phyloP scores from a whole-genome alignment of 2,329 filamentous ascomycete species.

The Verticillium tricorpus region DNA sequence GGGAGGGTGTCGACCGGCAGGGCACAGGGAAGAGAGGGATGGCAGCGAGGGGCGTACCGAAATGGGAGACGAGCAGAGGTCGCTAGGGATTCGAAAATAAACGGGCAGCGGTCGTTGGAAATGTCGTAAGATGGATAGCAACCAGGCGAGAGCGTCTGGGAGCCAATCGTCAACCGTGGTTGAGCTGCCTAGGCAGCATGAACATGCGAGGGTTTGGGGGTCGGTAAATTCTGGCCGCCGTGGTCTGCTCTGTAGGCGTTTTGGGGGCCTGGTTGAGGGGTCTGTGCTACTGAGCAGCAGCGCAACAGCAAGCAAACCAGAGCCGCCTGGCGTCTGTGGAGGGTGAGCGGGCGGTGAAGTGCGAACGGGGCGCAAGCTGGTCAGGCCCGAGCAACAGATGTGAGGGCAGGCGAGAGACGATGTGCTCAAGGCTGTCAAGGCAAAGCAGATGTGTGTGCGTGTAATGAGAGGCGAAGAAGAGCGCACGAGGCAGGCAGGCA shows the following conservation, averaged over 20 bases:
- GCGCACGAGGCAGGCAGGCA: background rate
- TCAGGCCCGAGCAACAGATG: background rate
- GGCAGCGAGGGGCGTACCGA: background rate
- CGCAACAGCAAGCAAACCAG: background rate
- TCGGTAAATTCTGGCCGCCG: background rate
- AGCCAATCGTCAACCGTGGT: constrained; percentile 5
- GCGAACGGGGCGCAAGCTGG: background rate
- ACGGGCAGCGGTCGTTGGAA: background rate
- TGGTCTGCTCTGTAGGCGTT: background rate
- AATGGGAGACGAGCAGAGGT: background rate
- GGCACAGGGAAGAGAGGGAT: background rate
- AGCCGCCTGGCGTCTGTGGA: background rate
- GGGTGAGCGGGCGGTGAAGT: background rate
- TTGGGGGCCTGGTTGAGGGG: no score
- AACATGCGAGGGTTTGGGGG: background rate
- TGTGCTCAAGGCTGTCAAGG: no score
- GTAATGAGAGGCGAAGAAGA: background rate
- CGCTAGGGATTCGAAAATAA: background rate
- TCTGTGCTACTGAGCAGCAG: no score
- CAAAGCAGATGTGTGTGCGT: background rate
- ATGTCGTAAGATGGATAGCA: background rate
- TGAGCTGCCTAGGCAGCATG: background rate
- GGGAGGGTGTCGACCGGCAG: background rate
- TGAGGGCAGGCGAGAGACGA: background rate
- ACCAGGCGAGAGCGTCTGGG: constrained; percentile 2